Evolutionary conservation across 176 grass and related monocot genomes (phyloP).

Genomic region (Cenchrus purpureus): DNA sequence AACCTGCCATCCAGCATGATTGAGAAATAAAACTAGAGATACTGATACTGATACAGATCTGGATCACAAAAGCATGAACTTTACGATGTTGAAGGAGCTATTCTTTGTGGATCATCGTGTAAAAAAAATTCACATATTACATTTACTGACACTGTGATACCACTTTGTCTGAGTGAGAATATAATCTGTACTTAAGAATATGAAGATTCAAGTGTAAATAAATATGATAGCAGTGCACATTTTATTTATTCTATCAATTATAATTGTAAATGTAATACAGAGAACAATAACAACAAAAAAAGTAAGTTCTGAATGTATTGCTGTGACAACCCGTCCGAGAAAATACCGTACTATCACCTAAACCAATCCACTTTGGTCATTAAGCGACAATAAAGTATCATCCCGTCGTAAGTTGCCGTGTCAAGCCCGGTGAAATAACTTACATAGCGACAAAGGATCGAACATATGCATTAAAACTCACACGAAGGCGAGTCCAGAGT

Average conservation of each 20-base stretch:
- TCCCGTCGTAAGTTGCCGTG: no score
- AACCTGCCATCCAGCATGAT: conserved; percentile 50
- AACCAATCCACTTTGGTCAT: no score
- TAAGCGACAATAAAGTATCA: no score
- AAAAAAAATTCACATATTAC: neutral
- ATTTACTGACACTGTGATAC: neutral
- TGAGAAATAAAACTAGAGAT: conserved; percentile 1
- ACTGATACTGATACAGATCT: conserved; percentile 7
- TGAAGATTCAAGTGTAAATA: neutral
- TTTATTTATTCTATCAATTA: conserved; percentile 6
- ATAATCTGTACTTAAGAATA: neutral
- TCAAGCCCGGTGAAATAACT: no score
- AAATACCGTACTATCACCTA: no score
- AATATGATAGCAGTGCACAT: neutral
- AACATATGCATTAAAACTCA: no score
- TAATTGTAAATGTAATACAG: neutral
- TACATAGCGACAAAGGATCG: no score
- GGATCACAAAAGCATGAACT: neutral
- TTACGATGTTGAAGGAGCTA: neutral
- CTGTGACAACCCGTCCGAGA: no score
- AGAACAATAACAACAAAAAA: neutral
- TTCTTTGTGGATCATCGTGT: neutral
- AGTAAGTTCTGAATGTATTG: neutral
- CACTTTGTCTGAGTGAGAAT: conserved; percentile 10
- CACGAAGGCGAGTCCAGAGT: no score